Conservation (phyloP, 164 flowering plant genomes). For the Nymphaea colorata region DNA sequence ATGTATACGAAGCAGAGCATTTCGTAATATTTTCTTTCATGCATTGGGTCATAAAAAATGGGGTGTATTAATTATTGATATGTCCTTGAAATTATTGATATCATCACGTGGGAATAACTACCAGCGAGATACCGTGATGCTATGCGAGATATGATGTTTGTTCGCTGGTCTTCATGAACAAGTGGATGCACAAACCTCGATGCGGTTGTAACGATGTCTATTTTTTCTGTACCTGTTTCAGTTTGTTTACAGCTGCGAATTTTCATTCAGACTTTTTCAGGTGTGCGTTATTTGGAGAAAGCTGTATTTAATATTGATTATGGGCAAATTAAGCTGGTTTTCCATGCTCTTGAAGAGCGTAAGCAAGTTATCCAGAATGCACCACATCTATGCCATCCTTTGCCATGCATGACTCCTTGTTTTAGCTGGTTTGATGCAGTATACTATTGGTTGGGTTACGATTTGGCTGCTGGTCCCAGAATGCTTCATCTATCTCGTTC, state of each 20-base stretch:
- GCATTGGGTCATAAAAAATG: no score
- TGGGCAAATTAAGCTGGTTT: slow-evolving; percentile 90
- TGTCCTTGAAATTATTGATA: no score
- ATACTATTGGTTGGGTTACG: slow-evolving; percentile 86
- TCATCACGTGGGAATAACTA: no score
- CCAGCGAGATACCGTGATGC: not conserved
- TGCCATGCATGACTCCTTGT: slow-evolving; percentile 99
- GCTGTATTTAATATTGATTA: slow-evolving; percentile 93
- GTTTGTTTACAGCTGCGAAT: not conserved
- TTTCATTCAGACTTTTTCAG: slow-evolving; percentile 15
- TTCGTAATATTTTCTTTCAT: no score
- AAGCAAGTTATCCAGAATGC: slow-evolving; percentile 94
- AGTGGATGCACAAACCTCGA: not conserved
- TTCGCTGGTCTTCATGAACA: no score
- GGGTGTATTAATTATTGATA: no score
- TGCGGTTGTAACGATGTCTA: not conserved
- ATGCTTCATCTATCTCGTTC: slow-evolving; percentile 85
- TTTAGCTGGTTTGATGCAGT: slow-evolving; percentile 89
- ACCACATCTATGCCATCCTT: slow-evolving; percentile 87
- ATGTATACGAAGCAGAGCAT: no score
- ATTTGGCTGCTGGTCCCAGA: slow-evolving; percentile 75
- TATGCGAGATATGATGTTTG: no score
- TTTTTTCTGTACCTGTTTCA: no score
- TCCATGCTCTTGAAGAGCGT: slow-evolving; percentile 98
- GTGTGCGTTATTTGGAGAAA: slow-evolving; percentile 97